Base-by-base conservation (phyloP, 2,329 filamentous ascomycete genomes). In the Fusarium sulawesiense region DNA sequence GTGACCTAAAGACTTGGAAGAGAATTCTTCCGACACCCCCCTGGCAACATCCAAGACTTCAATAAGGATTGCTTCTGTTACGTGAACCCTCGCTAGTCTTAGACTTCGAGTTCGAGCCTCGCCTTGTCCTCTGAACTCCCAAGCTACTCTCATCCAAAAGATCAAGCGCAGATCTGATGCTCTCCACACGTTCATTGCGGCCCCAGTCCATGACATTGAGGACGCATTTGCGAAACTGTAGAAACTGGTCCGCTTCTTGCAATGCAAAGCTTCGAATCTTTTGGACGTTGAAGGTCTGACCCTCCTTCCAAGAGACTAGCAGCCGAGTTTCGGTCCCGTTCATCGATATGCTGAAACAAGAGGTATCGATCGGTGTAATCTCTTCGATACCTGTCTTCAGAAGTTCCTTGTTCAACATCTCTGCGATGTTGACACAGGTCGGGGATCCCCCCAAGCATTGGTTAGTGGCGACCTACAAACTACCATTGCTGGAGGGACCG, bases 151-250 rank as follows among this genome's bases (percentile, higher is more conserved):
- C 53, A 1, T 46, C 16, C 7, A 71, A 37, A 6, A 40, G 12
- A 16, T 64, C 53, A 11, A 72, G 42, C 7, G 70, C 61, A 3
- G 63, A 27, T 20, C 60, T 68, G 46, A 81, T 78, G 5, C 66
- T 66, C 3, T 64, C 51, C n/a, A 81, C 58, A 7, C 78, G 75
- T 30, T 57, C 42, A 27, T 72, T 68, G 25, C 64, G 73, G 1
- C 78, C 79, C 78, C 78, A 80, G 48, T 80, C 78, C 10, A 81
- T 68, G n/a, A 81, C 80, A 44, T 80, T 81, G 10, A 56, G 73
- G 25, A 80, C 75, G 45, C 74, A 72, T 30, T 73, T 77, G 53
- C 76, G 75, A 48, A 82, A 79, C 10, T 75, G 63, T 3, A 77
- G 23, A 29, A 77, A 79, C 8, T 79, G 18, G 4, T 71, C 54